Conservation (phyloP, 2,329 filamentous ascomycete genomes). For the Aspergillus sp. region DNA sequence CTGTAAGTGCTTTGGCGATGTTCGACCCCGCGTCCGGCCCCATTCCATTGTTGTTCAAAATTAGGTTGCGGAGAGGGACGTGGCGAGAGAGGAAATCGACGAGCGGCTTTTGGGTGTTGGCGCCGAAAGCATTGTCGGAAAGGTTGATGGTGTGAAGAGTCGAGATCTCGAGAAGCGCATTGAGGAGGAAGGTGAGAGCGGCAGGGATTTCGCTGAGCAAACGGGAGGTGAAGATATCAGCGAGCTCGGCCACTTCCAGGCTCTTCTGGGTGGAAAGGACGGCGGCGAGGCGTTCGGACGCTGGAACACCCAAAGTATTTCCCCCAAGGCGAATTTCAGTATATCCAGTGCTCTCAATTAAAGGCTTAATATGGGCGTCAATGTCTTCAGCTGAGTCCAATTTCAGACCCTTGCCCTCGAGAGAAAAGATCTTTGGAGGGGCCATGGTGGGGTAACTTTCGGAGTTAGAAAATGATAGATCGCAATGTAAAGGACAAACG, state of each 20-base stretch:
- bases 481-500: slow-evolving; percentile 1
- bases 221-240: slow-evolving; percentile 96
- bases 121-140: slow-evolving; percentile 96
- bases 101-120: slow-evolving; percentile 90
- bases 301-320: slow-evolving; percentile 89
- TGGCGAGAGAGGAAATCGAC: slow-evolving; percentile 88
- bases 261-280: slow-evolving; percentile 82
- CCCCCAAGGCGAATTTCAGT: slow-evolving; percentile 85
- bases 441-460: slow-evolving; percentile 50
- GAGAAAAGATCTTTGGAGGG: slow-evolving; percentile 67
- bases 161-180: slow-evolving; percentile 79
- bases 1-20: slow-evolving; percentile 81
- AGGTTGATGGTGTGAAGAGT: slow-evolving; percentile 90
- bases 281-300: slow-evolving; percentile 80
- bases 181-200: slow-evolving; percentile 81
- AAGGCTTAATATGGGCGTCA: slow-evolving; percentile 74
- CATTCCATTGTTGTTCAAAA: slow-evolving; percentile 97
- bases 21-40: slow-evolving; percentile 87
- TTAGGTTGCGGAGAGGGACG: slow-evolving; percentile 86
- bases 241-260: slow-evolving; percentile 79
- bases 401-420: slow-evolving; percentile 90
- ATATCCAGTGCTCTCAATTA: slow-evolving; percentile 66
- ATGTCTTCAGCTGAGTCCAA: slow-evolving; percentile 86
- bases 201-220: slow-evolving; percentile 91
- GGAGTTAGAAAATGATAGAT: slow-evolving; percentile 16